Base-by-base conservation (phyloP, 768 basidiomycete species). In the Pleurotus tuber-regium region DNA sequence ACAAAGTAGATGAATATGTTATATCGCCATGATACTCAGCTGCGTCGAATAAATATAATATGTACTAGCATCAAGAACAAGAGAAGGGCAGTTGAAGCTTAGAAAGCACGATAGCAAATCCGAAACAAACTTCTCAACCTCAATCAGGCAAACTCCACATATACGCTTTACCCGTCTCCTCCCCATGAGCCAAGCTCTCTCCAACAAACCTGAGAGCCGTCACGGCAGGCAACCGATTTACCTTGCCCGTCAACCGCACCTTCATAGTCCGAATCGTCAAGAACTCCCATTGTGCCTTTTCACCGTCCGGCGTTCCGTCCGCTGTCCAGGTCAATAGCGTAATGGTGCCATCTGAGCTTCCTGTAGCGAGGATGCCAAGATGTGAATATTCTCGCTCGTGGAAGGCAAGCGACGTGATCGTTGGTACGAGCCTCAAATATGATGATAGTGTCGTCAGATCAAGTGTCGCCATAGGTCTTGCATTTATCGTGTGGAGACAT, bases 401-500 rank as follows among this genome's bases (percentile, higher is more conserved):
- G 71, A 96, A 96, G 0, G 87, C 84, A 44, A 97, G 67, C 0
- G 89, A 84, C 0, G 86, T 87, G 49, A 95, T 84, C 3, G 71
- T 71, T 0, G 80, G 78, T 2, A 75, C 74, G 14, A 79, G 69
- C 4, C 68, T 49, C 1, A 75, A 74, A 31, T 74, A 73, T 3
- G 70, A 66, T 18, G 76, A 64, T 19, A 73, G 67, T 3, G 63
- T 67, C 2, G 75, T 73, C 1, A 92, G 71, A 55, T 91, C 86
- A 28, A 92, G 64, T 10, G 74, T 77, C 0, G 84, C 84, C 56
- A 97, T 90, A 0, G 79, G 83, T 14, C 87, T 79, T 0, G 81
- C 93, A 60, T 96, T 96, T 69, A 96, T 78, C 0, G 92, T 96
- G 66, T 93, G 91, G 12, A 95, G 67, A 63, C 82, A 87, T 12